Evolutionary conservation across 768 basidiomycete species (phyloP).

Genomic region (Mycena pura): DNA sequence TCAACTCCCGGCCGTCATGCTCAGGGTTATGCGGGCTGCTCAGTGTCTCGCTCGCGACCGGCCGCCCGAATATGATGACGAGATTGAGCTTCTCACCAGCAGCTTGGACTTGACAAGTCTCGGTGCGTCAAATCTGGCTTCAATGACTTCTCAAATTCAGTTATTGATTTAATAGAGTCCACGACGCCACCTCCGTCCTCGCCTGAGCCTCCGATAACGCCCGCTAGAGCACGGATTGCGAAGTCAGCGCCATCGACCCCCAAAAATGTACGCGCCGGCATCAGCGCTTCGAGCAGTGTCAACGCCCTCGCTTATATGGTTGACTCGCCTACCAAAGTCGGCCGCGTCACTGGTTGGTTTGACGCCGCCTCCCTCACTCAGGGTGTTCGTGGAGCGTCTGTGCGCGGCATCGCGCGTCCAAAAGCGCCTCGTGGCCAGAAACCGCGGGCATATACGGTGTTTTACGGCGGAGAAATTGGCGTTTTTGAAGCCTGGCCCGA

Average conservation of each 20-base stretch:
- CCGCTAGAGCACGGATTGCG: not conserved
- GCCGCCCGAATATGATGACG: not conserved
- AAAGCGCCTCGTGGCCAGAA: not conserved
- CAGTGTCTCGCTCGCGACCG: not conserved
- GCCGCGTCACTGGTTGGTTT: not conserved
- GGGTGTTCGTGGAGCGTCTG: not conserved
- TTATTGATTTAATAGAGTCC: not conserved
- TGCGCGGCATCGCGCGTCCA: not conserved
- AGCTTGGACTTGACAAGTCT: not conserved
- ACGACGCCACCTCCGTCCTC: not conserved
- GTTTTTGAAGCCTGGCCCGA: not conserved
- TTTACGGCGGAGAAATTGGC: not conserved
- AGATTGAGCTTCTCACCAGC: not conserved
- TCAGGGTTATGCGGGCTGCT: not conserved
- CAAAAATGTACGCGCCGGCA: too few relatives aligned
- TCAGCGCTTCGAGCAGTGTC: too few relatives aligned
- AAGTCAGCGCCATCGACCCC: not conserved
- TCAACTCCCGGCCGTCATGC: not conserved
- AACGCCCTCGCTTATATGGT: too few relatives aligned
- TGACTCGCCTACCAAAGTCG: not conserved
- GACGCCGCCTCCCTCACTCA: not conserved
- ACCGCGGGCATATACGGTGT: not conserved
- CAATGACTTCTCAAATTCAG: not conserved
- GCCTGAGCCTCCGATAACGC: not conserved
- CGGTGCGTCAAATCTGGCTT: not conserved